Conservation (phyloP, 805 yeast genomes). For the Kurtzmaniella cleridarum region DNA sequence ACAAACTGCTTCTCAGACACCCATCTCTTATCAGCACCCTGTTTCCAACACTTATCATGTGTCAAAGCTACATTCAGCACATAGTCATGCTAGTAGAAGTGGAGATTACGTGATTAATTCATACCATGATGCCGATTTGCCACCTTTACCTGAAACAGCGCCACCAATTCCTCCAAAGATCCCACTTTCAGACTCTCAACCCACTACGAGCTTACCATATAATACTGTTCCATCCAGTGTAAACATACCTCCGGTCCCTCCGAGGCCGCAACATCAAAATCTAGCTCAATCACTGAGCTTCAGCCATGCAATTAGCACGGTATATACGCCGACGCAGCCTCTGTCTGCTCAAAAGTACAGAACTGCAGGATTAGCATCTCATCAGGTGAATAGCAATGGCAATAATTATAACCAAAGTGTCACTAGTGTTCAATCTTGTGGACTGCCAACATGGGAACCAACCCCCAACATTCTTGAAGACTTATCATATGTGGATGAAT, state of each 20-base stretch:
- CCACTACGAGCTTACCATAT: no score
- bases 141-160: background rate
- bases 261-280: slow-evolving; percentile 1
- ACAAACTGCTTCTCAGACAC: no score
- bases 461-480: background rate
- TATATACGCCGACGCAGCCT: background rate
- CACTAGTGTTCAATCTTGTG: background rate
- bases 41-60: no score
- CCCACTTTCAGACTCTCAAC: background rate
- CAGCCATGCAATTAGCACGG: background rate
- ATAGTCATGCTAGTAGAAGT: no score
- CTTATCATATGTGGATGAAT: slow-evolving; percentile 5
- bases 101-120: no score
- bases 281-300: background rate
- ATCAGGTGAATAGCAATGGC: no score
- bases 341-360: background rate
- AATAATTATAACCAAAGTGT: no score
- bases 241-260: slow-evolving; percentile 1
- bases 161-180: slow-evolving; percentile 1
- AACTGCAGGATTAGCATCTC: background rate
- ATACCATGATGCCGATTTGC: background rate
- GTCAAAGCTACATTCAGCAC: no score
- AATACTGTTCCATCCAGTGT: no score
- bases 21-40: no score
- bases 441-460: background rate